Conservation (phyloP, 2,329 filamentous ascomycete genomes). For the Coniochaeta sp. region DNA sequence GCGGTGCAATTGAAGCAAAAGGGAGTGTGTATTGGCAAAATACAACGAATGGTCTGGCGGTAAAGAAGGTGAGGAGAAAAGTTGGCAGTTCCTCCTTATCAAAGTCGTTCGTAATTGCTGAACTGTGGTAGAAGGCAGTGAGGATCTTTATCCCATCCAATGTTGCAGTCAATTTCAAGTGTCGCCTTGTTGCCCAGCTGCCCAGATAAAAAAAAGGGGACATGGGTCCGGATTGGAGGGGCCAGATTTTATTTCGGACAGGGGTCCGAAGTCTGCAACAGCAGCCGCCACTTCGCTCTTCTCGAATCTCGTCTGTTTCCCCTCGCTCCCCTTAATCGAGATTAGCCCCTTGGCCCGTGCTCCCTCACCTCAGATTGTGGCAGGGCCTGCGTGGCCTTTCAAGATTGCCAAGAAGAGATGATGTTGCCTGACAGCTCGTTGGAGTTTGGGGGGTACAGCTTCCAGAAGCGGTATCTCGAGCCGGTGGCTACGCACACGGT, state of each 20-base stretch:
- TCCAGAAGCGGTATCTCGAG: neutral
- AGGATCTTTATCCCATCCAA: constrained; percentile 1
- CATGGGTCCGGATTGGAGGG: neutral
- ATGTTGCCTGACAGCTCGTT: too few species aligned
- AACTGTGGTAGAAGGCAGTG: neutral
- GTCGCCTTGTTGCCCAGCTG: neutral
- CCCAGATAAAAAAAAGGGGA: constrained; percentile 4
- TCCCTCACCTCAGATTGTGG: too few species aligned
- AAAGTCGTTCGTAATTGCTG: neutral
- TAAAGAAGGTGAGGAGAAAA: neutral
- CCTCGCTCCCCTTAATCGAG: too few species aligned
- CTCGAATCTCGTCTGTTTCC: neutral
- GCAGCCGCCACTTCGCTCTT: neutral
- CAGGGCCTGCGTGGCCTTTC: too few species aligned
- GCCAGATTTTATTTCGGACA: neutral
- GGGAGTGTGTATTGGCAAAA: neutral
- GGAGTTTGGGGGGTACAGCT: too few species aligned
- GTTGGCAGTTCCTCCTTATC: neutral
- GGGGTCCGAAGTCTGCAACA: neutral
- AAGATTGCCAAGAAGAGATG: too few species aligned
- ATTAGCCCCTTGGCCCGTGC: constrained; percentile 1
- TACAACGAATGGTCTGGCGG: neutral
- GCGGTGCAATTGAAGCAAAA: neutral
- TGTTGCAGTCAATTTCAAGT: neutral
- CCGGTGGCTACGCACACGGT: neutral